Percentiles rank a stretch among this genome's conserved stretches.
Conservation (phyloP, 2,329 filamentous ascomycete genomes). For the Emergomyces orientalis region DNA sequence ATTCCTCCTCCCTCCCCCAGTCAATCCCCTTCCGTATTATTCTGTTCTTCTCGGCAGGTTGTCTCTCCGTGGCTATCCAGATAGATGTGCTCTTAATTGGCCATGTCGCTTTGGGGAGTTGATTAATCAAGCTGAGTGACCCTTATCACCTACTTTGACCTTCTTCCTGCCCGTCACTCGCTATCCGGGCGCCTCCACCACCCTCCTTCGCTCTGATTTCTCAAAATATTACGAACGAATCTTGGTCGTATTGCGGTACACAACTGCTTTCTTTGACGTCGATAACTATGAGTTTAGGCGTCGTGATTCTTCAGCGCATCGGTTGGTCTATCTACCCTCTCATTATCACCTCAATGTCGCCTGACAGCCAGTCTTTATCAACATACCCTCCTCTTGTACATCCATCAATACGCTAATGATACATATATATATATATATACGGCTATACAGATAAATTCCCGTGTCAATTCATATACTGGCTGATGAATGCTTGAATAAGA, state of each 20-base stretch:
- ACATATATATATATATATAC: background rate
- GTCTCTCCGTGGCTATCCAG: background rate
- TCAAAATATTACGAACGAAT: background rate
- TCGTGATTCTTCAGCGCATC: background rate
- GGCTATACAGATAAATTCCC: background rate
- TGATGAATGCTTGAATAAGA: background rate
- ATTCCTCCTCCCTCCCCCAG: background rate
- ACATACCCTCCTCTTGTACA: background rate
- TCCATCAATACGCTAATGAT: background rate
- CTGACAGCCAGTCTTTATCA: too few species aligned
- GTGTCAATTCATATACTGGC: background rate
- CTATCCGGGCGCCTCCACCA: background rate
- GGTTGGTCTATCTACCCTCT: background rate
- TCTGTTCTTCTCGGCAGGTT: background rate
- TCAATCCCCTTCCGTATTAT: background rate
- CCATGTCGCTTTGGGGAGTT: background rate
- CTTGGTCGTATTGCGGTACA: background rate
- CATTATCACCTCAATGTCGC: background rate
- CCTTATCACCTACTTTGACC: background rate
- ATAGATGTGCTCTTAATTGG: background rate
- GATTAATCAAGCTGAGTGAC: background rate
- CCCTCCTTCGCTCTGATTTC: background rate
- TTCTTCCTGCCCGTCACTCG: too few species aligned
- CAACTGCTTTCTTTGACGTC: background rate
- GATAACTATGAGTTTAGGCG: background rate